Evolutionary conservation across 371 early-diverging fungal species (phyloP).

Genomic region (Gilbertella persicaria): DNA sequence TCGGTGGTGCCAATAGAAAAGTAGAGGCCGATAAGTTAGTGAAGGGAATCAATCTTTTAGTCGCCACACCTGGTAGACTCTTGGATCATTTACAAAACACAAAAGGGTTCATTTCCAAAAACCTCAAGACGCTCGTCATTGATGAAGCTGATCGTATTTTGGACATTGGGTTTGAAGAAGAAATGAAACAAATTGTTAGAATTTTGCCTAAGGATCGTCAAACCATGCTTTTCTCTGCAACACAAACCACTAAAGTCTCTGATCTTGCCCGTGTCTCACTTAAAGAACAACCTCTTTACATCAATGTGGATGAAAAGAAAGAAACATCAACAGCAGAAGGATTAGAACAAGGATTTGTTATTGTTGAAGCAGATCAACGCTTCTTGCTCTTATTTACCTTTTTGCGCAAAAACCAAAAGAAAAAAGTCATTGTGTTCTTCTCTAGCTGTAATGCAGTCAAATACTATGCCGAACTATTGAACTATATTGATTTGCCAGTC

Average conservation of each 20-base stretch:
- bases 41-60: conserved; percentile 93
- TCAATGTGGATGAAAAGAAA: conserved; percentile 94
- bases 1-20: conserved; percentile 96
- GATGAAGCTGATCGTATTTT: conserved; percentile 99
- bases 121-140: conserved; percentile 90
- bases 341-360: conserved; percentile 95
- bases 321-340: conserved; percentile 92
- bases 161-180: conserved; percentile 98
- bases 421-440: conserved; percentile 97
- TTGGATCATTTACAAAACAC: conserved; percentile 97
- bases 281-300: conserved; percentile 90
- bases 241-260: conserved; percentile 97
- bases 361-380: conserved; percentile 86
- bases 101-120: conserved; percentile 88
- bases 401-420: conserved; percentile 91
- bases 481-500: conserved; percentile 97
- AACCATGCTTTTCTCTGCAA: conserved; percentile 98
- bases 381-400: conserved; percentile 94
- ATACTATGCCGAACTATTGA: conserved; percentile 92
- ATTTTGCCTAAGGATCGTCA: conserved; percentile 87
- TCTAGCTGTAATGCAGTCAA: conserved; percentile 95
- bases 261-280: conserved; percentile 95
- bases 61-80: conserved; percentile 98
- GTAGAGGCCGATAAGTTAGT: conserved; percentile 93
- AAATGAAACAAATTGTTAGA: conserved; percentile 96